Base-by-base conservation (phyloP, 2,329 filamentous ascomycete species). In the Colletotrichum costaricense region DNA sequence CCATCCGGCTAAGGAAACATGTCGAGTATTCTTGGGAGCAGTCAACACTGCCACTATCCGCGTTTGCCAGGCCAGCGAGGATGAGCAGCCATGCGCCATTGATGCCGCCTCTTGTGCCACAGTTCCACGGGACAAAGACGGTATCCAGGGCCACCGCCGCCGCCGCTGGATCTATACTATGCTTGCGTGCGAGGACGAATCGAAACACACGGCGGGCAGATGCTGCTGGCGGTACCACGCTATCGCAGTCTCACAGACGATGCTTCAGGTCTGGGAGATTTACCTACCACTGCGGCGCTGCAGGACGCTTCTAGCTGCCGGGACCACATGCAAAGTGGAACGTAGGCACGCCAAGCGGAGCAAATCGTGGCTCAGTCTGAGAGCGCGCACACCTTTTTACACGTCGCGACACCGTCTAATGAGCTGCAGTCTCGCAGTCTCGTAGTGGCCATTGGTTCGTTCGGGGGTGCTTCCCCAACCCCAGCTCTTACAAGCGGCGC, bases 121-220 rank as follows among this genome's bases (percentile, higher is more conserved):
- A 64, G n/a, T 46, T 30, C 35, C n/a, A 62, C 67, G 59, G 46
- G 63, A 70, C 66, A 73, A 70, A 70, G 67, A 42, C 42, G 55
- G 67, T 70, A 38, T 49, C 67, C 70, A 54, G 63, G 69, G 30
- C 52, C 59, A 56, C 66, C 59, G 67, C 58, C 67, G 69, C 63
- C 38, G 69, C 63, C 38, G 59, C 66, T 72, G 33, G 26, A 52
- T 38, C 54, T 63, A 52, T 54, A 54, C 65, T 66, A 63, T 72
- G 65, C 59, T n/a, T 63, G 12, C 42, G 42, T 49, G 42, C 19
- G 42, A 73, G 26, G 19, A 63, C 46, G 60, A 49, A 60, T 59
- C 60, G 60, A 62, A 60, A 69, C 60, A 70, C 65, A 59, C 42
- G 66, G 67, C 67, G 70, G 67, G 1, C 70, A 38, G 54, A 65